Evolutionary conservation across 2,329 filamentous ascomycete species (phyloP).

Genomic region (Pseudonectria buxi): DNA sequence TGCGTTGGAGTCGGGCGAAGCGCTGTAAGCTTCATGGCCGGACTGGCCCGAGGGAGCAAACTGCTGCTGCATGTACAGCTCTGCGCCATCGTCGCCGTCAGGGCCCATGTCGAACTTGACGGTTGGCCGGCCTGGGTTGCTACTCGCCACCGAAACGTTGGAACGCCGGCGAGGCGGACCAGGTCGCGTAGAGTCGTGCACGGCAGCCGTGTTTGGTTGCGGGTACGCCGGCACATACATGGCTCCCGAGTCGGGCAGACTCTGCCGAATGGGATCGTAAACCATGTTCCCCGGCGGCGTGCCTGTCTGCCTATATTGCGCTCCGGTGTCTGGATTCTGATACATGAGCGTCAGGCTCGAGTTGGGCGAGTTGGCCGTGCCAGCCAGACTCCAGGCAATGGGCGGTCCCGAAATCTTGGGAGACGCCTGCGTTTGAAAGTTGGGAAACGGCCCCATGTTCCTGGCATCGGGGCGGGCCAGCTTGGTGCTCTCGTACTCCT

Average conservation of each 20-base stretch:
- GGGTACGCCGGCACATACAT: slow-evolving; percentile 45
- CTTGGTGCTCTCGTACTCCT: slow-evolving; percentile 72
- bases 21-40: slow-evolving; percentile 36
- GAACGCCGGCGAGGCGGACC: slow-evolving; percentile 20
- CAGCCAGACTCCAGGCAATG: slow-evolving; percentile 83
- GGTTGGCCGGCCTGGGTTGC: slow-evolving; percentile 13
- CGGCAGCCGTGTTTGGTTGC: slow-evolving; percentile 41
- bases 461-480: slow-evolving; percentile 38
- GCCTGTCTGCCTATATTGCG: slow-evolving; percentile 28
- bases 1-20: slow-evolving; percentile 26
- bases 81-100: slow-evolving; percentile 26
- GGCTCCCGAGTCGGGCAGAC: slow-evolving; percentile 40
- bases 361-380: slow-evolving; percentile 77
- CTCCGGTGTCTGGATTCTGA: slow-evolving; percentile 37
- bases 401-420: slow-evolving; percentile 40
- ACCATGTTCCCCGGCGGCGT: slow-evolving; percentile 53
- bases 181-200: slow-evolving; percentile 37
- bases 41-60: slow-evolving; percentile 38
- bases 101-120: slow-evolving; percentile 25
- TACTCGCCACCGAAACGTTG: slow-evolving; percentile 12
- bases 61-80: slow-evolving; percentile 26
- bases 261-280: slow-evolving; percentile 54
- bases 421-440: slow-evolving; percentile 39
- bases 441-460: slow-evolving; percentile 32
- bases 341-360: slow-evolving; percentile 80